A percentile compares a stretch with the other conserved stretches of the same genome.
phyloP scores from a whole-genome alignment of 768 basidiomycete genomes.

The Boletus subcaerulescens region DNA sequence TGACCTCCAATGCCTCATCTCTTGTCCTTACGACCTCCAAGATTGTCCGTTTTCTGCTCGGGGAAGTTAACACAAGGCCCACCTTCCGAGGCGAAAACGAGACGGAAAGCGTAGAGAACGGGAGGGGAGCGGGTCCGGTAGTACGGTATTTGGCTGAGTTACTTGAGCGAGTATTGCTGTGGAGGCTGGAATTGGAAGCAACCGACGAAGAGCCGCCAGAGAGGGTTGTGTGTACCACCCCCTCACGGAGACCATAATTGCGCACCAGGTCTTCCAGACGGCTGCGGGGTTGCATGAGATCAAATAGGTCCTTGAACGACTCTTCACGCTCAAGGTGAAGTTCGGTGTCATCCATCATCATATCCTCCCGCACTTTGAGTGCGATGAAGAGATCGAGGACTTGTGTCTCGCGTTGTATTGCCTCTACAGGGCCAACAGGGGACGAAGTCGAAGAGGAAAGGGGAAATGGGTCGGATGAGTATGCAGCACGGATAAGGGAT shows the following conservation, averaged over 20 bases:
- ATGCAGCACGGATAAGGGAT: slow-evolving; percentile 60
- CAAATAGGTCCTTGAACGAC: slow-evolving; percentile 76
- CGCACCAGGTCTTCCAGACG: slow-evolving; percentile 74
- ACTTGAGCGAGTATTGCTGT: not conserved
- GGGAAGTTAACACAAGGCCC: slow-evolving; percentile 33
- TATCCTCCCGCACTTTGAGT: slow-evolving; percentile 76
- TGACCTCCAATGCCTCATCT: slow-evolving; percentile 55
- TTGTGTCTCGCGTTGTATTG: slow-evolving; percentile 67
- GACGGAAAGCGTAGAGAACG: slow-evolving; percentile 38
- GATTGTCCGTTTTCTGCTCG: slow-evolving; percentile 48
- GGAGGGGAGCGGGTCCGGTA: slow-evolving; percentile 17
- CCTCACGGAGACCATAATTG: slow-evolving; percentile 39
- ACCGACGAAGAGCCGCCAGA: slow-evolving; percentile 3
- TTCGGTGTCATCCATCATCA: slow-evolving; percentile 69
- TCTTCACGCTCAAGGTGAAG: slow-evolving; percentile 76
- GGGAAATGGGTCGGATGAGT: slow-evolving; percentile 80
- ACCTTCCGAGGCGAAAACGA: slow-evolving; percentile 40
- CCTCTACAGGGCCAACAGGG: slow-evolving; percentile 32
- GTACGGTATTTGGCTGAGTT: slow-evolving; percentile 1
- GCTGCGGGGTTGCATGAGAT: slow-evolving; percentile 68
- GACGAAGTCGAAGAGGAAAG: slow-evolving; percentile 32
- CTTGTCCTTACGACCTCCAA: slow-evolving; percentile 48
- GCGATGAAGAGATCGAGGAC: slow-evolving; percentile 78
- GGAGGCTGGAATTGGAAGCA: not conserved
- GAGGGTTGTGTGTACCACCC: slow-evolving; percentile 26